Evolutionary conservation across 805 yeast genomes (phyloP).

Genomic region (Monosporozyma servazzii): DNA sequence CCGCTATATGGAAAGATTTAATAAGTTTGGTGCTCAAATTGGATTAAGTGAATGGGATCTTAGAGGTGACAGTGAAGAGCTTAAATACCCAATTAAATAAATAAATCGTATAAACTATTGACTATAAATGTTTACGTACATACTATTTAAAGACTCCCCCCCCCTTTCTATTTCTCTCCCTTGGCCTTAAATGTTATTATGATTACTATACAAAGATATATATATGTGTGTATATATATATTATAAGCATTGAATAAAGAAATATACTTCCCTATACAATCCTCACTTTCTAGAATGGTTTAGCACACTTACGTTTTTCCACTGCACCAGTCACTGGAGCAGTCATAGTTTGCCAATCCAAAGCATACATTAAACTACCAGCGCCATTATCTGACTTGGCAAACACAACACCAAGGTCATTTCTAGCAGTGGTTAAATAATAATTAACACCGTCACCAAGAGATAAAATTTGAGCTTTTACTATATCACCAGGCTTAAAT

Average conservation of each 20-base stretch:
- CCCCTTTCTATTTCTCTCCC: too few species aligned
- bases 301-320: conserved; percentile 86
- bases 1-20: conserved; percentile 61
- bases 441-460: conserved; percentile 92
- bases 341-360: conserved; percentile 95
- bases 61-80: conserved; percentile 37
- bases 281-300: conserved; percentile 47
- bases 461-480: conserved; percentile 70
- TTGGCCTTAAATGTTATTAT: too few species aligned
- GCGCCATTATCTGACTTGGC: conserved; percentile 60
- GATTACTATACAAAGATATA: background rate
- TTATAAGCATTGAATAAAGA: background rate
- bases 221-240: background rate
- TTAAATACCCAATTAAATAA: conserved; percentile 19
- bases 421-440: conserved; percentile 79
- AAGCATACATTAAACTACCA: conserved; percentile 74
- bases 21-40: conserved; percentile 55
- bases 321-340: conserved; percentile 63
- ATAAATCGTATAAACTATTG: background rate
- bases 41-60: conserved; percentile 82
- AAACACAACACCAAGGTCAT: conserved; percentile 88
- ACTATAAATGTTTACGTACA: too few species aligned
- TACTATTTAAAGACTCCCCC: too few species aligned
- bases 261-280: background rate
- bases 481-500: conserved; percentile 87